Conservation (phyloP, 176 grass and related monocot genomes). For the Aegilops tauschii region DNA sequence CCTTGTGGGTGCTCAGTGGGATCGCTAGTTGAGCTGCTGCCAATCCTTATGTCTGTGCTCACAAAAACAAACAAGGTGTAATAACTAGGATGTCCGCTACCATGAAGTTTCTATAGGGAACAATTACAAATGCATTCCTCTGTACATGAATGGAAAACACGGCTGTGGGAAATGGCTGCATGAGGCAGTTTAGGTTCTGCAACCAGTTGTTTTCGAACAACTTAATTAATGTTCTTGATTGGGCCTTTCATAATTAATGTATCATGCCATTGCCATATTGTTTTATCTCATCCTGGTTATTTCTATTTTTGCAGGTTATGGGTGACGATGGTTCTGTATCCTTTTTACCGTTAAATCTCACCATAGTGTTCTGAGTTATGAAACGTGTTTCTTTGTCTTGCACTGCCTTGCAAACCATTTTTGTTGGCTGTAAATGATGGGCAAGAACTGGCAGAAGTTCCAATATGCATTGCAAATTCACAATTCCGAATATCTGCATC, state of each 20-base stretch:
- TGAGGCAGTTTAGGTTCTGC: background rate
- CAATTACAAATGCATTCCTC: too few relatives aligned
- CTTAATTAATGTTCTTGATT: background rate
- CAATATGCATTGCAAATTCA: background rate
- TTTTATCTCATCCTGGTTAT: constrained; percentile 20
- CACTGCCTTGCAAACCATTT: background rate
- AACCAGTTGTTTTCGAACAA: background rate
- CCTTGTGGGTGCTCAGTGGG: too few relatives aligned
- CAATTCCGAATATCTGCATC: background rate
- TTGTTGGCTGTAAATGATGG: background rate
- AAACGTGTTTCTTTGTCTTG: background rate
- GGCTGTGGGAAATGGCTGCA: background rate
- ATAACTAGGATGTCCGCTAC: too few relatives aligned
- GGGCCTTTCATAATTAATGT: background rate
- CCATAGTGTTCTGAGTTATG: background rate
- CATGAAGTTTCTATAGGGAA: too few relatives aligned
- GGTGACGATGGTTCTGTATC: constrained; percentile 95
- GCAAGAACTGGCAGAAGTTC: background rate
- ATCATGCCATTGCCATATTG: background rate
- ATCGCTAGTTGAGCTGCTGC: too few relatives aligned
- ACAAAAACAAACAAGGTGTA: fast-evolving
- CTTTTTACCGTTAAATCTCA: background rate
- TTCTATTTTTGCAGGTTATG: constrained; percentile 62
- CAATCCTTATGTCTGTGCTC: too few relatives aligned
- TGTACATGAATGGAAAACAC: background rate